Evolutionary conservation across 306 rosid genomes (phyloP), one percentile per base, ranked within the genome.

Genomic region (Medicago lupulina): DNA sequence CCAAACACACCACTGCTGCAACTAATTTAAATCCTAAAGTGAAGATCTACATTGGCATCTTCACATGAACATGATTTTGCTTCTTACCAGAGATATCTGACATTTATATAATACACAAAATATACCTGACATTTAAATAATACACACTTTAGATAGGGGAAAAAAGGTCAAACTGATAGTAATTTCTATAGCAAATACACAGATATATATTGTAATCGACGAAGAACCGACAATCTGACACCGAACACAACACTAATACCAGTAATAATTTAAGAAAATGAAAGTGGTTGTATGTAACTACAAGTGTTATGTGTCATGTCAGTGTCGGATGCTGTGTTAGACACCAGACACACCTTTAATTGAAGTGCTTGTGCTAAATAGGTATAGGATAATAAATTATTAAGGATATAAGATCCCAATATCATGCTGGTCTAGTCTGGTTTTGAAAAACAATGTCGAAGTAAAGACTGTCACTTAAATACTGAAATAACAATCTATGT

Each of bases 41-140:
- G 11, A 58, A 12, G 11, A 80, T 80, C 82, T 64, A 68, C 77
- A 84, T 62, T 46, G 80, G 75, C 50, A 53, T 71, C 76, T 70
- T 40, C 74, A 53, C 7, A 11, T 53, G 44, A 72, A n/a, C 59
- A 60, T 34, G 70, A 38, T 34, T 39, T 70, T 66, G 76, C 71
- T 74, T 81, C 54, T 71, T 71, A 71, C 75, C 64, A 65, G 15
- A 71, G 71, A 75, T 70, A 76, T 76, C 77, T 78, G 85, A 43
- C 40, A 75, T 59, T 38, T 18, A 69, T 19, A 70, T 39, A 12
- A 23, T 6, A 55, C n/a, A 47, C 36, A 62, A 1, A 12, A 59
- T 25, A 7, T 70, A 76, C 76, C 85, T 85, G 88, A 34, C 28
- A 81, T 70, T 36, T 17, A 62, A 47, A 74, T 9, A 7, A 19